Conservation (phyloP, 1,139 yeast species). For the Blastobotrys apis region DNA sequence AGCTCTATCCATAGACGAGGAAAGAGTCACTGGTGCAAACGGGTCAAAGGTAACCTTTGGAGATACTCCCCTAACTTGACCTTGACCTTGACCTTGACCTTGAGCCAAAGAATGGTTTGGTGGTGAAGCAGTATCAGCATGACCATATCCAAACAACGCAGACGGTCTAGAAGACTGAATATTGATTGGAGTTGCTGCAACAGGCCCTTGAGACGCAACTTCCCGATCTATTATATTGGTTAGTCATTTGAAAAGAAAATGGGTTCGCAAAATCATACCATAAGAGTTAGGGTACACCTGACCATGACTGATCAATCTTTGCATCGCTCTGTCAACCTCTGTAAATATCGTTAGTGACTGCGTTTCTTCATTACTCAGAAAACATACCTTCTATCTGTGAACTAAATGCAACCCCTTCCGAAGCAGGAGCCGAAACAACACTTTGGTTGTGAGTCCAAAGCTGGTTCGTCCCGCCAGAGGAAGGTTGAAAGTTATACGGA, state of each 20-base stretch:
- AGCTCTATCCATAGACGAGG: background rate
- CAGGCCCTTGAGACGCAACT: too few species aligned
- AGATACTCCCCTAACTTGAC: background rate
- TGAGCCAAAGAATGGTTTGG: too few species aligned
- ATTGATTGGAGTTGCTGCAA: too few species aligned
- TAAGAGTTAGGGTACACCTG: background rate
- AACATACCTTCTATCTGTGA: slow-evolving; percentile 14
- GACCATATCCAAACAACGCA: background rate
- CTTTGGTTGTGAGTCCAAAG: background rate
- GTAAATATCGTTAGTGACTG: too few species aligned
- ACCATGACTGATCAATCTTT: slow-evolving; percentile 11
- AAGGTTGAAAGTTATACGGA: background rate
- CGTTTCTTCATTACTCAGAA: too few species aligned
- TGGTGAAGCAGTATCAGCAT: too few species aligned
- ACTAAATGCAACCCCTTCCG: slow-evolving; percentile 9
- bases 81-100: background rate
- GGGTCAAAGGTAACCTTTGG: slow-evolving; percentile 14
- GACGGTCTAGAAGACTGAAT: too few species aligned
- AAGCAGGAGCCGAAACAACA: background rate
- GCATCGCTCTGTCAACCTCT: slow-evolving; percentile 15
- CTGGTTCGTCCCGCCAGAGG: background rate
- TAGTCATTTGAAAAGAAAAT: too few species aligned
- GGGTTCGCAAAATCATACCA: too few species aligned
- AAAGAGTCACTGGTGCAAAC: slow-evolving; percentile 11
- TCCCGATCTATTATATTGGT: too few species aligned